Conservation (phyloP, 225 moss, liverwort and hornwort species). For the Sphagnum contortum region DNA sequence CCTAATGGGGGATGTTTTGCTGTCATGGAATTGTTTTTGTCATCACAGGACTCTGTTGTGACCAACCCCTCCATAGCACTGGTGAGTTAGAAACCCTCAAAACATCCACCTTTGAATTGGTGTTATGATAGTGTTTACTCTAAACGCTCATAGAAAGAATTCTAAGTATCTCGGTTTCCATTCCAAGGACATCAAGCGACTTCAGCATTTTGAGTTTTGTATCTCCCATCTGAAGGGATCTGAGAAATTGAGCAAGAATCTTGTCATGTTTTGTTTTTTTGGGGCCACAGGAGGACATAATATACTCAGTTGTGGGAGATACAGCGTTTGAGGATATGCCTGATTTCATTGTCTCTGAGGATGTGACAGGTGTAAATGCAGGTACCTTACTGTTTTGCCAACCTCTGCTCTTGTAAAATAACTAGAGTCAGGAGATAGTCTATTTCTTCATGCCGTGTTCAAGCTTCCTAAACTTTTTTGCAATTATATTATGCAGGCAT, state of each 20-base stretch:
- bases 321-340: conserved; percentile 70
- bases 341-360: conserved; percentile 79
- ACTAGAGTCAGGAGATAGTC: not conserved
- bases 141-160: not conserved
- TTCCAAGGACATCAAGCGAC: not conserved
- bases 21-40: not conserved
- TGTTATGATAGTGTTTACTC: not conserved
- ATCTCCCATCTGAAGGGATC: too few relatives aligned
- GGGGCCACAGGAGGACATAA: conserved; percentile 55
- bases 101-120: not conserved
- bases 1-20: not conserved
- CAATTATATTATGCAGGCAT: conserved; percentile 46
- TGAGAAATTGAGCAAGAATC: too few relatives aligned
- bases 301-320: conserved; percentile 66
- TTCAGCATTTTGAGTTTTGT: too few relatives aligned
- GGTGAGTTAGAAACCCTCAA: conserved; percentile 28
- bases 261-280: not conserved
- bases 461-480: not conserved
- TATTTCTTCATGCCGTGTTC: not conserved
- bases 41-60: conserved; percentile 87
- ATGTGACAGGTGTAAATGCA: conserved; percentile 95
- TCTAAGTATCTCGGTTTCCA: not conserved
- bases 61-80: conserved; percentile 83
- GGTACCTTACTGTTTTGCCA: conserved; percentile 22
- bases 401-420: not conserved